Conservation (phyloP, 2,329 filamentous ascomycete genomes). For the Botrytis paeoniae region DNA sequence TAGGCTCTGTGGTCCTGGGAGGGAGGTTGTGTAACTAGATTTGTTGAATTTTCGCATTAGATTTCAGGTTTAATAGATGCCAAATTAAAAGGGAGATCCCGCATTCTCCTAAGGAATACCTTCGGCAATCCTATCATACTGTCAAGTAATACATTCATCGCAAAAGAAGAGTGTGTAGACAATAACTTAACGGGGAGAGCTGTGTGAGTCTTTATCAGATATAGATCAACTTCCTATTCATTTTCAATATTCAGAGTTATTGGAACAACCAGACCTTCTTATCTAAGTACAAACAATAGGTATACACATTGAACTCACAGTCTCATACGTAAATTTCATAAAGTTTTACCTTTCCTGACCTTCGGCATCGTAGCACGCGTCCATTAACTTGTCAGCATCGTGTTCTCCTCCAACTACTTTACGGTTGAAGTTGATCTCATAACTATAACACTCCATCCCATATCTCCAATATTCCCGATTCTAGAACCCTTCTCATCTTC, state of each 20-base stretch:
- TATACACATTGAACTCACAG: background rate
- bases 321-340: too few relatives aligned
- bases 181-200: background rate
- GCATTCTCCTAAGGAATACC: fast-evolving
- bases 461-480: background rate
- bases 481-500: background rate
- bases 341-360: background rate
- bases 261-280: background rate
- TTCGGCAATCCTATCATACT: background rate
- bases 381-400: background rate
- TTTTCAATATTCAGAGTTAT: background rate
- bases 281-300: background rate
- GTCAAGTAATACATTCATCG: fast-evolving
- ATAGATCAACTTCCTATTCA: fast-evolving
- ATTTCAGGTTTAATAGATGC: background rate
- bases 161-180: background rate
- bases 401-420: fast-evolving
- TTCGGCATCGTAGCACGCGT: background rate
- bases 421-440: background rate
- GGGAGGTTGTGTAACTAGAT: background rate
- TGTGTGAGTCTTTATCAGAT: background rate
- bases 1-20: background rate
- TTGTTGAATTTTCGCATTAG: too few relatives aligned
- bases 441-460: background rate
- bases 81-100: background rate